Evolutionary conservation across 441 rosid genomes (phyloP).

Genomic region (Euphorbia celastroides): DNA sequence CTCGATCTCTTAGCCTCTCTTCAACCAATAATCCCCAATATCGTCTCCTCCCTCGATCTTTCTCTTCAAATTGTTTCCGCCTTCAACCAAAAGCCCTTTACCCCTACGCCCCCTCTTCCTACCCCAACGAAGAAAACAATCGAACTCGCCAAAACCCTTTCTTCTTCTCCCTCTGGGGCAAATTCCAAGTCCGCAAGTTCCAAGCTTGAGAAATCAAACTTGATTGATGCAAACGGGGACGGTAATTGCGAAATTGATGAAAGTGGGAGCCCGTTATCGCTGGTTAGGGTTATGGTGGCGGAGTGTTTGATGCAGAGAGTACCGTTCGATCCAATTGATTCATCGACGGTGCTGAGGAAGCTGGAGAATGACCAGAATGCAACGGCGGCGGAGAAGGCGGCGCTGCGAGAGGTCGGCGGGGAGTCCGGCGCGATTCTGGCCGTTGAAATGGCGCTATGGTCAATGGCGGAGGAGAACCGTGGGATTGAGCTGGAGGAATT

Average conservation of each 20-base stretch:
- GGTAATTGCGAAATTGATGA: slow-evolving; percentile 25
- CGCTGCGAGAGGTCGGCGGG: slow-evolving; percentile 76
- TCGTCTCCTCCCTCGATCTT: slow-evolving; percentile 73
- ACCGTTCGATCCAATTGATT: slow-evolving; percentile 71
- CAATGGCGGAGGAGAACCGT: slow-evolving; percentile 79
- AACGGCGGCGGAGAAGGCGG: slow-evolving; percentile 64
- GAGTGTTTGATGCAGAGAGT: slow-evolving; percentile 73
- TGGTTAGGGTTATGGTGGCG: slow-evolving; percentile 82
- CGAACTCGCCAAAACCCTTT: slow-evolving; percentile 9
- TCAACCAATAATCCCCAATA: slow-evolving; percentile 56
- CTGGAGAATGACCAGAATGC: slow-evolving; percentile 74
- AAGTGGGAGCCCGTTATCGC: slow-evolving; percentile 49
- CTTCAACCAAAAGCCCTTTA: slow-evolving; percentile 58
- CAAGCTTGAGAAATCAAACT: slow-evolving; percentile 2
- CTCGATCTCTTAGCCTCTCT: slow-evolving; percentile 71
- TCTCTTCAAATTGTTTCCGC: slow-evolving; percentile 69
- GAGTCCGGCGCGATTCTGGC: slow-evolving; percentile 76
- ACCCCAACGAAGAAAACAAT: slow-evolving; percentile 33
- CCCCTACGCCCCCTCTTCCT: slow-evolving; percentile 66
- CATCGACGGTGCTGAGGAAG: slow-evolving; percentile 76
- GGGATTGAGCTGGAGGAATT: slow-evolving; percentile 83
- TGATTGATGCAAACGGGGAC: slow-evolving; percentile 16
- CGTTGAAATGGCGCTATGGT: slow-evolving; percentile 75
- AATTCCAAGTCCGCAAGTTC: slow-evolving; percentile 21
- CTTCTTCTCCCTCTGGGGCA: slow-evolving; percentile 10